Evolutionary conservation across 2,329 filamentous ascomycete species (phyloP), one percentile per base, ranked within the genome.

Genomic region (Exophiala lecanii-corni): DNA sequence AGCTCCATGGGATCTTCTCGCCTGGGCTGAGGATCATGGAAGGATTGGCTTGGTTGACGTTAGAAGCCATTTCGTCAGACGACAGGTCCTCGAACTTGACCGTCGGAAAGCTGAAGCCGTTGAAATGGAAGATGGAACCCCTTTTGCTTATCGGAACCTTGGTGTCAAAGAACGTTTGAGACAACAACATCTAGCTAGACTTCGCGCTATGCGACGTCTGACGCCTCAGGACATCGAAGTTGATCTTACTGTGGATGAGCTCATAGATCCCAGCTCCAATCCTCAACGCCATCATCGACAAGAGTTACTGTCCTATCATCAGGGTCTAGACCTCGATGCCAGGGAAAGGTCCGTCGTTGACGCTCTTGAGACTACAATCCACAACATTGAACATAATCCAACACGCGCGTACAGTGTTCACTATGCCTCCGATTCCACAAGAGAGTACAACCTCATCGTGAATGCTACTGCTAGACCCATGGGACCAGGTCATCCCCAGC

Each of bases 11-110:
- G 91, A 96, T 60, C 76, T 98, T 13, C 70, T 98, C 30, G 85
- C 94, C 5, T 97, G 92, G 89, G 86, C 89, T 6, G 92, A 98
- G 64, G 86, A 95, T 57, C 82, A 86, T 50, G 70, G 70, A 12
- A 62, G 66, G 49, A 66, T 66, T 33, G 70, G 70, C 5, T 55
- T 73, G 44, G 68, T 68, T 21, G 70, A 73, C 55, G 57, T 72
- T 36, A 69, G 70, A 28, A 67, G 67, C 45, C 58, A 57, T n/a
- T 72, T 71, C 45, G 54, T 61, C 20, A 64, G 70, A 36, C 60
- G 67, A 39, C 70, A 73, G 49, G 61, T 67, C 16, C 48, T 73
- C 10, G 45, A 55, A 7, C 45, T 62, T 15, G 52, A 59, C 10
- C 49, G 41, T n/a, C 42, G 50, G 7, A 45, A 44, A 25, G 33